A percentile compares a stretch with the other conserved stretches of the same genome.
These are phyloP conservation scores for Penicillium italicum DNA, from an alignment of 2,329 filamentous ascomycete genomes.

Conservation along the genomic window DNA sequence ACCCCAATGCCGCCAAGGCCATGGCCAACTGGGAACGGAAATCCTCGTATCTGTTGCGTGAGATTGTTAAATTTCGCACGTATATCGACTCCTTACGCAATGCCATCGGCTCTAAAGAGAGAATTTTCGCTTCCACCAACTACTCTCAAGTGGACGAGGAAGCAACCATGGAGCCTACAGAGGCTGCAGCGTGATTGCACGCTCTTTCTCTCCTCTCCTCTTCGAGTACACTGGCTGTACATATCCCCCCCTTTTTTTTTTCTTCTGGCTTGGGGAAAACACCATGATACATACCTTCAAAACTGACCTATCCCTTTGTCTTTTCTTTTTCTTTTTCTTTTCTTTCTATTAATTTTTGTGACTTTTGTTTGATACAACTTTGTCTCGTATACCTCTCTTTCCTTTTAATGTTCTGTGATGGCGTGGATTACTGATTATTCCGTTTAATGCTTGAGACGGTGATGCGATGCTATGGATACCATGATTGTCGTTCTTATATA, in stretches of 20 bases:
- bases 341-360: too few relatives aligned
- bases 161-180: neutral
- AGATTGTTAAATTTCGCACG: slow-evolving; percentile 95
- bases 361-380: neutral
- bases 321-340: neutral
- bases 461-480: slow-evolving; percentile 30
- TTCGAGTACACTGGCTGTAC: slow-evolving; percentile 8
- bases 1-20: slow-evolving; percentile 74
- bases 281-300: slow-evolving; percentile 9
- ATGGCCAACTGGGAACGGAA: slow-evolving; percentile 98
- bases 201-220: neutral
- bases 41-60: slow-evolving; percentile 81
- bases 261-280: neutral
- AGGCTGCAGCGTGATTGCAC: neutral
- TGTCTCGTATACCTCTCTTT: slow-evolving; percentile 9
- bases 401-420: slow-evolving; percentile 5
- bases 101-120: slow-evolving; percentile 66
- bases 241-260: neutral
- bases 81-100: slow-evolving; percentile 82
- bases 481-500: slow-evolving; percentile 14
- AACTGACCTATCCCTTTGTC: slow-evolving; percentile 2
- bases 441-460: slow-evolving; percentile 23
- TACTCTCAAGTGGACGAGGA: slow-evolving; percentile 3
- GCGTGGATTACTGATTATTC: slow-evolving; percentile 7
- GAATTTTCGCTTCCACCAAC: slow-evolving; percentile 55